Base-by-base conservation (phyloP, 2,329 filamentous ascomycete species). In the Pezicula neosporulosa region DNA sequence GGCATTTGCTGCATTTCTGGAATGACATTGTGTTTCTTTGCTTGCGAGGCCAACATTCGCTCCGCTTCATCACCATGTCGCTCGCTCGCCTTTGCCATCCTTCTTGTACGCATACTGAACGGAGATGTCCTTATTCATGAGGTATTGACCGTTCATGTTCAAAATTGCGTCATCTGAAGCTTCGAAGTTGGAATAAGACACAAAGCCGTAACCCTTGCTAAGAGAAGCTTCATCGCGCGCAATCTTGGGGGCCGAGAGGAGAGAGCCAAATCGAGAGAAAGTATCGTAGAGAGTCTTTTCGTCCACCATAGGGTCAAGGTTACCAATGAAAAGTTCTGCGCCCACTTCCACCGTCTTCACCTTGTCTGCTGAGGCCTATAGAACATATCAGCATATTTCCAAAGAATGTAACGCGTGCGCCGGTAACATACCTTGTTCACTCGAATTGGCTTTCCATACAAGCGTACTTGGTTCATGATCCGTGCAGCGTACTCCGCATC, bases 21-120 rank as follows among this genome's bases (percentile, higher is more conserved):
- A 48, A 90, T 83, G 54, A 99, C 89, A 64, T 96, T 96, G 70
- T 97, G 90, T 68, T 92, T 93, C 73, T 93, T 93, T 51, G 92
- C 94, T 72, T 97, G 89, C 27, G 88, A 86, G 28, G 94, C 94
- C 44, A 99, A 82, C 75, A 90, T 88, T 65, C 94, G 81, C 73
- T 99, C 94, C 28, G 94, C 94, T 62, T 91, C 82, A 68, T 99
- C 94, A 63, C 94, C 94, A 67, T 99, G 94, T 52, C 94, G 80
- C 73, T 97, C 94, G 80, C 73, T 97, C 93, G 62, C 93, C 93
- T 74, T 96, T 96, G 60, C 94, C 94, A 65, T 99, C 94, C 73
- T 97, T 97, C 79, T 99, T 99, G 81, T 96, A 97, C 37, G 94
- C 94, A 70, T 97, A 99, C 71, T 97, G 93, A 42, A 99, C 94